Evolutionary conservation across 345 rosid species (phyloP).

Genomic region (Orychophragmus violaceus): DNA sequence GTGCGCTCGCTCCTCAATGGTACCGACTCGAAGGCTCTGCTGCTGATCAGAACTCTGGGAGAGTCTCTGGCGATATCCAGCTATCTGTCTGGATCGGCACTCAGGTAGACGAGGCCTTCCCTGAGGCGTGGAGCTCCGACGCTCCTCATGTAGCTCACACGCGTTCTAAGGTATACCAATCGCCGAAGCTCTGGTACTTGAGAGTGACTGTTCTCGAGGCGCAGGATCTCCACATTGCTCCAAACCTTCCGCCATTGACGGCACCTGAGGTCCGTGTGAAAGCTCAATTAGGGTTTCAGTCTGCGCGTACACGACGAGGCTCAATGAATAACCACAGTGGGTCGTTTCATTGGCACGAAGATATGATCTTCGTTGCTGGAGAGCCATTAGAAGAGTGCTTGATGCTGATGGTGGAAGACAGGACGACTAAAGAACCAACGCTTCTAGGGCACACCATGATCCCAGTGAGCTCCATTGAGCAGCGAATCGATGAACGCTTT

Average conservation of each 20-base stretch:
- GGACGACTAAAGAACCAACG: conserved; percentile 50
- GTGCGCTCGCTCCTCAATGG: conserved; percentile 93
- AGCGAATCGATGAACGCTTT: conserved; percentile 70
- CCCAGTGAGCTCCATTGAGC: conserved; percentile 70
- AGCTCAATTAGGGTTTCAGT: conserved; percentile 79
- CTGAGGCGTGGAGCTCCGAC: conserved; percentile 88
- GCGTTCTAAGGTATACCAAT: conserved; percentile 90
- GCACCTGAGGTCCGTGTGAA: conserved; percentile 80
- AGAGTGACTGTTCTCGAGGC: conserved; percentile 82
- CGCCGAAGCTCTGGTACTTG: conserved; percentile 93
- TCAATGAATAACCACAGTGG: conserved; percentile 63
- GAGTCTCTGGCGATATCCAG: conserved; percentile 79
- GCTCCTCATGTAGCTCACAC: conserved; percentile 82
- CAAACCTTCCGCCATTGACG: conserved; percentile 77
- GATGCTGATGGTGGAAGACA: conserved; percentile 65
- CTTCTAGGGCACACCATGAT: conserved; percentile 55
- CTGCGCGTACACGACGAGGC: conserved; percentile 70
- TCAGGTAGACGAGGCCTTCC: conserved; percentile 89
- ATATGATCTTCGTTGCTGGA: conserved; percentile 78
- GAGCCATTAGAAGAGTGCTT: conserved; percentile 85
- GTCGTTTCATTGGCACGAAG: conserved; percentile 87
- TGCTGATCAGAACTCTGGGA: conserved; percentile 33
- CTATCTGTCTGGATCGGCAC: conserved; percentile 94
- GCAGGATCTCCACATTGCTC: conserved; percentile 71
- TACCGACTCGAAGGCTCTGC: conserved; percentile 63